Evolutionary conservation across 805 yeast species (phyloP).

Genomic region (Wickerhamiella dianesei): DNA sequence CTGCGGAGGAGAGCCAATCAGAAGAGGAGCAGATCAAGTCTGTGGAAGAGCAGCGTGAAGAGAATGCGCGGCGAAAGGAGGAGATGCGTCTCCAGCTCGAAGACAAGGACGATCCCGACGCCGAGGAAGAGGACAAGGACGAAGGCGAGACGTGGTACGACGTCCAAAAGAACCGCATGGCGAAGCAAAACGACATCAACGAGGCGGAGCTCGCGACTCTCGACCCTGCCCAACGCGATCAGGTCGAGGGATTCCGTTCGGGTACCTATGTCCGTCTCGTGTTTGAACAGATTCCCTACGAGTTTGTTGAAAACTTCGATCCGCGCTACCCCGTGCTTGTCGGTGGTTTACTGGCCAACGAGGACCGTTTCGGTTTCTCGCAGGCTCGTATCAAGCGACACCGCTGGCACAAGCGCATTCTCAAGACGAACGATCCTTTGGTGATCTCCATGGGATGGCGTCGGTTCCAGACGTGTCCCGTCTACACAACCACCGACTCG

Average conservation of each 20-base stretch:
- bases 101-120: slow-evolving; percentile 54
- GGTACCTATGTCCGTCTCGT: slow-evolving; percentile 90
- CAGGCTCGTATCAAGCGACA: slow-evolving; percentile 93
- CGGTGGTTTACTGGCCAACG: slow-evolving; percentile 86
- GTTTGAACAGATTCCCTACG: slow-evolving; percentile 74
- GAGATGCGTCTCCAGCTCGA: slow-evolving; percentile 81
- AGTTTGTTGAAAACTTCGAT: slow-evolving; percentile 73
- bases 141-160: slow-evolving; percentile 97
- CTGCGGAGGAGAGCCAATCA: slow-evolving; percentile 19
- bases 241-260: slow-evolving; percentile 82
- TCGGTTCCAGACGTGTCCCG: slow-evolving; percentile 91
- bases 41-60: slow-evolving; percentile 59
- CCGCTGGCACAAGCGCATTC: slow-evolving; percentile 95
- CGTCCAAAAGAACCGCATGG: slow-evolving; percentile 90
- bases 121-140: slow-evolving; percentile 61
- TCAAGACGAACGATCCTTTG: slow-evolving; percentile 90
- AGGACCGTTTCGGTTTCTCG: slow-evolving; percentile 81
- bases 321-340: slow-evolving; percentile 74
- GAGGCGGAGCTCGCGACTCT: slow-evolving; percentile 50
- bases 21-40: slow-evolving; percentile 28
- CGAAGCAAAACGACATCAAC: slow-evolving; percentile 89
- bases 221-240: slow-evolving; percentile 62
- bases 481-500: slow-evolving; percentile 92
- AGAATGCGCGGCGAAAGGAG: slow-evolving; percentile 82
- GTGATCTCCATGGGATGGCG: slow-evolving; percentile 95